Evolutionary conservation across 2,329 filamentous ascomycete genomes (phyloP).

Genomic region (Penicillium frequentans): DNA sequence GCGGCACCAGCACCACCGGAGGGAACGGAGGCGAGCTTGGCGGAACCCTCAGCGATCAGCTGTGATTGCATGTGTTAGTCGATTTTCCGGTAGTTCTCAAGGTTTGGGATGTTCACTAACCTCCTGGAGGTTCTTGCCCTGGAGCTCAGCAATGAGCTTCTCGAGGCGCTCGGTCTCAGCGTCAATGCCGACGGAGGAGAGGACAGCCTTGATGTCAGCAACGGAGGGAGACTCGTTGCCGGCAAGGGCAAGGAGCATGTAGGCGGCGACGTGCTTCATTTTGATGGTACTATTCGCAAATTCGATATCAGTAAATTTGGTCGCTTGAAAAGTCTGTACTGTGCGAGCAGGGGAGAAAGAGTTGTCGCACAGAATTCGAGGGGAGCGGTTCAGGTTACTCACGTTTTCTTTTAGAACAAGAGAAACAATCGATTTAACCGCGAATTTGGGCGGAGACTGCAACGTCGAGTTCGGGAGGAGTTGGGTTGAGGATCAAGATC

Average conservation of each 20-base stretch:
- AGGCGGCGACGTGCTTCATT: constrained; percentile 99
- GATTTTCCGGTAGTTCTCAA: background rate
- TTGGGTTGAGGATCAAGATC: constrained; percentile 34
- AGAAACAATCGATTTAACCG: constrained; percentile 99
- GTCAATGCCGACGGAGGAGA: constrained; percentile 93
- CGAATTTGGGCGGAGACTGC: constrained; percentile 96
- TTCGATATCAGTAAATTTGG: constrained; percentile 19
- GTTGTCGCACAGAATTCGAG: constrained; percentile 1
- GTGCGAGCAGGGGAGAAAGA: background rate
- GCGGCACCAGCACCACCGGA: constrained; percentile 73
- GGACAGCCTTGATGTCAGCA: constrained; percentile 81
- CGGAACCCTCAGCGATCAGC: constrained; percentile 86
- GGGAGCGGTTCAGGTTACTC: constrained; percentile 17
- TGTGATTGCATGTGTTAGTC: constrained; percentile 41
- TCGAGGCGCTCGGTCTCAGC: constrained; percentile 82
- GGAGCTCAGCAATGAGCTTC: constrained; percentile 78
- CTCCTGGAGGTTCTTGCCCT: constrained; percentile 75
- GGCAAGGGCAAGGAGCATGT: constrained; percentile 92
- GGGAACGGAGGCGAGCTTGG: constrained; percentile 97
- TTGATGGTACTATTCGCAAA: constrained; percentile 48
- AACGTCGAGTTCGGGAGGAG: constrained; percentile 77
- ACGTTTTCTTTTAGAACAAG: constrained; percentile 47
- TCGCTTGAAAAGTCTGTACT: background rate
- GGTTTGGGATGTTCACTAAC: constrained; percentile 53
- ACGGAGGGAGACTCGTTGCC: constrained; percentile 88